Percentiles rank a stretch among this genome's conserved stretches.
These are phyloP conservation scores for Peniophora sp. DNA, from an alignment of 1,284 basidiomycete species.

Conservation along the genomic window DNA sequence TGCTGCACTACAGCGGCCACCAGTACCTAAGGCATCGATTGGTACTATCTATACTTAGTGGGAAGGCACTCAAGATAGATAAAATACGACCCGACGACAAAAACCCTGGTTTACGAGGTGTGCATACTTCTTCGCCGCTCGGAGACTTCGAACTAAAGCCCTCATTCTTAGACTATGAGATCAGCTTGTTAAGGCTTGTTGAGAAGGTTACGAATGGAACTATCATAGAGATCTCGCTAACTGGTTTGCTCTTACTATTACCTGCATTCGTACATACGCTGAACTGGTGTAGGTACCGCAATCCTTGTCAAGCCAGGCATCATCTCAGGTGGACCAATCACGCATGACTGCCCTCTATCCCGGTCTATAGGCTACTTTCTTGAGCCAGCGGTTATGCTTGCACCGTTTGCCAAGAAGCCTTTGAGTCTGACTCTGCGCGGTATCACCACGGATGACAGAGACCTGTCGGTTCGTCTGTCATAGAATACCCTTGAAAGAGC, in stretches of 20 bases:
- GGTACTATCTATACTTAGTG: slow-evolving; percentile 82
- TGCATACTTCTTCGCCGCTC: slow-evolving; percentile 7
- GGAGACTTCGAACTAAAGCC: neutral
- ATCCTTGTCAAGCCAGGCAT: slow-evolving; percentile 89
- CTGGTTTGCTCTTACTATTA: slow-evolving; percentile 47
- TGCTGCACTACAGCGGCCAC: slow-evolving; percentile 70
- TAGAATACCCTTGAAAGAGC: slow-evolving; percentile 5
- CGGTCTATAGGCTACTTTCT: slow-evolving; percentile 92
- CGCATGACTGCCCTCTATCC: slow-evolving; percentile 84
- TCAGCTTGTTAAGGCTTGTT: slow-evolving; percentile 82
- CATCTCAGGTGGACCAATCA: slow-evolving; percentile 76
- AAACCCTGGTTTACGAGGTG: slow-evolving; percentile 88
- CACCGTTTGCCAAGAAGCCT: slow-evolving; percentile 90
- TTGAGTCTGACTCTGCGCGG: slow-evolving; percentile 79
- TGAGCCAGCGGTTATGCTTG: slow-evolving; percentile 85
- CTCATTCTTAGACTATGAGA: slow-evolving; percentile 72
- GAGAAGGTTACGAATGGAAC: slow-evolving; percentile 96
- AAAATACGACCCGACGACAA: slow-evolving; percentile 88
- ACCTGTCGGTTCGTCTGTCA: slow-evolving; percentile 65
- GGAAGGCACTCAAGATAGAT: slow-evolving; percentile 82
- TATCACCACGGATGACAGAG: slow-evolving; percentile 84
- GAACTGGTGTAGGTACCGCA: slow-evolving; percentile 61
- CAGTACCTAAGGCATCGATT: slow-evolving; percentile 81
- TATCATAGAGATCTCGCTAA: slow-evolving; percentile 93
- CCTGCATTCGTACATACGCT: neutral